Evolutionary conservation across 257 asterid genomes (phyloP), one percentile per base, ranked within the genome.

Genomic region (Capsicum baccatum): DNA sequence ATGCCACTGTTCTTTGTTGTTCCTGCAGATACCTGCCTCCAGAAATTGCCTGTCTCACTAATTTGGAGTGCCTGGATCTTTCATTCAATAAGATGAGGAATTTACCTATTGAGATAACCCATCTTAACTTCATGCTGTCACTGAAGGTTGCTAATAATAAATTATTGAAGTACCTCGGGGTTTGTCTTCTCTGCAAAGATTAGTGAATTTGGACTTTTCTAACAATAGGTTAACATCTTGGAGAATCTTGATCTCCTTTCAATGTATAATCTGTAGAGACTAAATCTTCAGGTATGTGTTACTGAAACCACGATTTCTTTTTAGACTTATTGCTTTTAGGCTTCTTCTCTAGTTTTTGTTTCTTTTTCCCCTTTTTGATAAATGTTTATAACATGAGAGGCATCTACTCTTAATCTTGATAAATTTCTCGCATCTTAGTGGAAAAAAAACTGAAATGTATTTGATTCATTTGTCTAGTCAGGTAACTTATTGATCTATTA

Each of bases 81-180:
- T 97, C 99, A 57, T 97, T 94, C 82, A 97, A 97, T 87, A 95
- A 95, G 90, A 89, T 97, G 95, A 94, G 93, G 96, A 93, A 84
- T 81, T 92, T 97, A 85, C 98, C 98, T 0, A 88, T 85, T 86
- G 98, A 96, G 88, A 89, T 96, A 83, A 86, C 94, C 87, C 87
- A 79, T 64, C 87, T 96, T 87, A 89, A 87, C 67, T 88, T 88
- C 21, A 90, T 97, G 90, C 83, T 86, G 82, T 90, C 93, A 47
- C 91, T 97, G 87, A 93, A 89, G 85, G 94, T 97, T 55, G 86
- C 99, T 55, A 91, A 93, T 86, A 96, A 96, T 89, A 96, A 93
- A 84, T 88, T 95, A 87, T 87, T 84, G 94, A 90, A 85, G 89
- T 95, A 79, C 98, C 98, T 68, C 85, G 87, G 35, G 90, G 93